Percentiles rank a stretch among this genome's conserved stretches.
Conservation (phyloP, 2,329 filamentous ascomycete genomes). For the Colletotrichum sp. region DNA sequence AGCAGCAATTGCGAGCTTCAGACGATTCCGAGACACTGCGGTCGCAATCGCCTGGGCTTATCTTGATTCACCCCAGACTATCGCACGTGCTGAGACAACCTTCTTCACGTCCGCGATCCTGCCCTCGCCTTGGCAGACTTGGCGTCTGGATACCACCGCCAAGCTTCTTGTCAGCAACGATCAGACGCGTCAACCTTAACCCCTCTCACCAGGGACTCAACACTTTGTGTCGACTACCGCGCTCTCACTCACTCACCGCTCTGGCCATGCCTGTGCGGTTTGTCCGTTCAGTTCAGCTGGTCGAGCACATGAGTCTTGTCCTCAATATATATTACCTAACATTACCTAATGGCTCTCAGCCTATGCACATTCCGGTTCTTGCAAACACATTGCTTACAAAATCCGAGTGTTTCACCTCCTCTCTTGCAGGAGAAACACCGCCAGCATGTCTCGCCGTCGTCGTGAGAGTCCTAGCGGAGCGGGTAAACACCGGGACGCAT, state of each 20-base stretch:
- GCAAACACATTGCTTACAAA: neutral
- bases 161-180: constrained; percentile 20
- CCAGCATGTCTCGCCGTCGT: neutral
- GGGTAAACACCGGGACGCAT: neutral
- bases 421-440: neutral
- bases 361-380: neutral
- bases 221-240: neutral
- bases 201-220: neutral
- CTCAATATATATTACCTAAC: constrained; percentile 10
- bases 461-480: neutral
- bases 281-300: neutral
- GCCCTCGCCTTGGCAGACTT: constrained; percentile 15
- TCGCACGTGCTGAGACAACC: constrained; percentile 20
- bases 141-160: constrained; percentile 9
- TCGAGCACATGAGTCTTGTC: neutral
- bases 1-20: neutral
- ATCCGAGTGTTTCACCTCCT: neutral
- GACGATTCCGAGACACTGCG: constrained; percentile 1
- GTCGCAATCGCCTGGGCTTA: neutral
- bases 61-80: constrained; percentile 16
- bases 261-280: neutral
- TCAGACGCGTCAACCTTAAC: constrained; percentile 19
- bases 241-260: constrained; percentile 14
- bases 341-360: constrained; percentile 7
- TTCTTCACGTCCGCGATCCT: constrained; percentile 17